Conservation (phyloP, 805 yeast species). For the Kodamaea nitidulidarum region DNA sequence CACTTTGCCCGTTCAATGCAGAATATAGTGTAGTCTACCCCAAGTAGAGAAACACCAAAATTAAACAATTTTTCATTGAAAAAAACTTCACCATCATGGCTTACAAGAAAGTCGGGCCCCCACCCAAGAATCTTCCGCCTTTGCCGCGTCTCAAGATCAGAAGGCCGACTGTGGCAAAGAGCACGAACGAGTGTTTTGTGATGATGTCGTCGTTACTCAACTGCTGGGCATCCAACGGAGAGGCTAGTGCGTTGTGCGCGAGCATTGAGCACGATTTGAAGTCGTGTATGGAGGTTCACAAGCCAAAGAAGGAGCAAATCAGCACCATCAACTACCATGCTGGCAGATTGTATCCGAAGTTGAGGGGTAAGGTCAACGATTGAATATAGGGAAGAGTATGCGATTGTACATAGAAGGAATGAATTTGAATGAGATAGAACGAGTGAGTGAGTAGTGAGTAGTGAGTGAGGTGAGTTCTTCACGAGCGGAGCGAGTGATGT, state of each 20-base stretch:
- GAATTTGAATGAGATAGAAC: neutral
- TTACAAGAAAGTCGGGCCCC: slow-evolving; percentile 40
- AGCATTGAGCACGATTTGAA: slow-evolving; percentile 67
- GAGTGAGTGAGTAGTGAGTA: no score
- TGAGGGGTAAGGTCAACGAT: slow-evolving; percentile 43
- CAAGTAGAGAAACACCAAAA: no score
- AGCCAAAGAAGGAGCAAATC: slow-evolving; percentile 37
- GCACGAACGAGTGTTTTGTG: slow-evolving; percentile 70
- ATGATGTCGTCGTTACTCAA: slow-evolving; percentile 79
- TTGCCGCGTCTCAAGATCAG: slow-evolving; percentile 70
- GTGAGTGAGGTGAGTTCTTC: no score
- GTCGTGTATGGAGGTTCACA: slow-evolving; percentile 58
- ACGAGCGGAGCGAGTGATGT: no score
- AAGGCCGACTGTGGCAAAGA: slow-evolving; percentile 53
- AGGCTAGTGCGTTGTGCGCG: slow-evolving; percentile 66
- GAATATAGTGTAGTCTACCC: no score
- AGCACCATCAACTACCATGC: slow-evolving; percentile 55
- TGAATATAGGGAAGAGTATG: slow-evolving; percentile 6
- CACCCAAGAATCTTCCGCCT: slow-evolving; percentile 53
- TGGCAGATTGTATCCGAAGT: slow-evolving; percentile 51
- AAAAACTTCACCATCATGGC: slow-evolving; percentile 28
- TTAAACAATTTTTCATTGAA: neutral
- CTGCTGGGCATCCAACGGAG: slow-evolving; percentile 97
- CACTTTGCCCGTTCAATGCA: no score
- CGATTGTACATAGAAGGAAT: neutral